These are phyloP conservation scores for Trichoderma sp. DNA, from an alignment of 2,329 filamentous ascomycete genomes.

Conservation along the genomic window DNA sequence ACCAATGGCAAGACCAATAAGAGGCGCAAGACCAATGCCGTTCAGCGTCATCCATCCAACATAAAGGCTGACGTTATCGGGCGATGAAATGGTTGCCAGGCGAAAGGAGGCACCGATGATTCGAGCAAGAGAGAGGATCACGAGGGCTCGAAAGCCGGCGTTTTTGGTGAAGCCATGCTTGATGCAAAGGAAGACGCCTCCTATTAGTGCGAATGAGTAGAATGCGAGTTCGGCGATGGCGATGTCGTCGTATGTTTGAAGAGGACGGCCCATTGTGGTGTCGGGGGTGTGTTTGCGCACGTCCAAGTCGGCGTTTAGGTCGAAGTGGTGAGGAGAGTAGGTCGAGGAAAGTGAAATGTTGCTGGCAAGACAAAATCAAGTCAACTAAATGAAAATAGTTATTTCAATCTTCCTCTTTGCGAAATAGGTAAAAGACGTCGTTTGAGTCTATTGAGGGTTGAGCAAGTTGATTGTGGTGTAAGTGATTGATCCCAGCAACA, in stretches of 20 bases:
- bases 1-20: slow-evolving; percentile 50
- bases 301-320: slow-evolving; percentile 1
- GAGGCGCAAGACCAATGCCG: slow-evolving; percentile 46
- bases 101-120: slow-evolving; percentile 58
- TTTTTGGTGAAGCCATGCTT: slow-evolving; percentile 58
- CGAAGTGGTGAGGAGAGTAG: not conserved
- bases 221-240: slow-evolving; percentile 41
- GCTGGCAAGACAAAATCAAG: not conserved
- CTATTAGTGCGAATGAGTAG: slow-evolving; percentile 38
- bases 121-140: slow-evolving; percentile 61
- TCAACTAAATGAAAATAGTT: not conserved
- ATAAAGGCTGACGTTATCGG: slow-evolving; percentile 47
- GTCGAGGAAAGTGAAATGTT: not conserved
- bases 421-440: not conserved
- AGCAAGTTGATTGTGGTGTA: not conserved
- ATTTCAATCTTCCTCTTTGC: not conserved
- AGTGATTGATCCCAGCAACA: not conserved
- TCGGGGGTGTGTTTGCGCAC: not conserved
- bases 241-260: slow-evolving; percentile 40
- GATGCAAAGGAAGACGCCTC: slow-evolving; percentile 49
- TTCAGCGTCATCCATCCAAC: slow-evolving; percentile 41
- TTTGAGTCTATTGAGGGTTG: not conserved
- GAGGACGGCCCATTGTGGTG: slow-evolving; percentile 31
- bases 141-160: slow-evolving; percentile 63
- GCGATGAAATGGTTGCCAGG: slow-evolving; percentile 52